These are phyloP conservation scores for Trametes coccinea DNA, from an alignment of 768 basidiomycete species.

Conservation along the genomic window DNA sequence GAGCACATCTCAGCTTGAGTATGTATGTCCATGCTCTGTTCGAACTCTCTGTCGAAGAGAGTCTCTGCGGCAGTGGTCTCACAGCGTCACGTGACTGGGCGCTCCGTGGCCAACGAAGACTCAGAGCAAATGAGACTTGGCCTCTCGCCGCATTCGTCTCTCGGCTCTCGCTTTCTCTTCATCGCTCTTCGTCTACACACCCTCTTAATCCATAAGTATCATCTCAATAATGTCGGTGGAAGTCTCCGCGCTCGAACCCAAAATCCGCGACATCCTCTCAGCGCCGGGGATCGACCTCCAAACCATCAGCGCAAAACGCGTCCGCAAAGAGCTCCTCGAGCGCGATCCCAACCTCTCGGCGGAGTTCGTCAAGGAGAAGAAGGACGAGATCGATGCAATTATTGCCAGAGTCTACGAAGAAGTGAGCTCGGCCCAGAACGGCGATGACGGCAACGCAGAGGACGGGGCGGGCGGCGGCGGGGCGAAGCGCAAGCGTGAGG, in stretches of 20 bases:
- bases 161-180: neutral
- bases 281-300: constrained; percentile 76
- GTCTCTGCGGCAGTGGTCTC: no score
- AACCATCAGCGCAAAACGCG: constrained; percentile 86
- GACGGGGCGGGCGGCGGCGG: constrained; percentile 24
- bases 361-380: constrained; percentile 65
- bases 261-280: constrained; percentile 68
- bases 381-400: constrained; percentile 64
- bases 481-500: constrained; percentile 26
- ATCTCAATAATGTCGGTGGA: constrained; percentile 11
- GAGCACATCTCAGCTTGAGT: no score
- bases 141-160: neutral
- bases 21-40: no score
- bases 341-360: constrained; percentile 53
- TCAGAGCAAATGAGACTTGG: no score
- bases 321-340: constrained; percentile 72
- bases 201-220: constrained; percentile 16
- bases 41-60: no score
- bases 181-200: neutral
- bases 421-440: constrained; percentile 41
- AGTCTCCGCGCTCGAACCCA: constrained; percentile 54
- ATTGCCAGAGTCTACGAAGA: constrained; percentile 67
- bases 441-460: constrained; percentile 15
- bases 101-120: no score
- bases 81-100: no score